These are phyloP conservation scores for Neurospora hispaniola DNA, from an alignment of 495 filamentous ascomycete genomes.

Conservation along the genomic window DNA sequence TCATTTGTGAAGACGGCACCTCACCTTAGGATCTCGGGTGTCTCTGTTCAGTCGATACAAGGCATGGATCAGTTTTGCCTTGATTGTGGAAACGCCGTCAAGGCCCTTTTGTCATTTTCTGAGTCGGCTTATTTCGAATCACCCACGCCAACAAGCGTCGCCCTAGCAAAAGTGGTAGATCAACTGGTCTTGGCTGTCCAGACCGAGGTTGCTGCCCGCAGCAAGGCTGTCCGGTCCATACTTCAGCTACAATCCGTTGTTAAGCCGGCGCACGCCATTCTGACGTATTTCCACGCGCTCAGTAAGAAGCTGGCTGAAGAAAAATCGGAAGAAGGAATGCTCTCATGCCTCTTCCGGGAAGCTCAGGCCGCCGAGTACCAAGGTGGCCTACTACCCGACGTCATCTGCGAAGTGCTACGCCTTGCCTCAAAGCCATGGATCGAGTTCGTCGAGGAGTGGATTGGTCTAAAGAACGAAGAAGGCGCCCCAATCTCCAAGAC, in stretches of 20 bases:
- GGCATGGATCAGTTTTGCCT: slow-evolving; percentile 48
- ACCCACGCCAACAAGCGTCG: slow-evolving; percentile 43
- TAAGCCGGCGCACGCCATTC: slow-evolving; percentile 47
- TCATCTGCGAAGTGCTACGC: slow-evolving; percentile 56
- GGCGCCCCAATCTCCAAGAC: slow-evolving; percentile 37
- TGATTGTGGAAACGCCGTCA: slow-evolving; percentile 48
- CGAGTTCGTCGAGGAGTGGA: slow-evolving; percentile 62
- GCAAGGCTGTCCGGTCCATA: slow-evolving; percentile 36
- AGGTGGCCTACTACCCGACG: slow-evolving; percentile 46
- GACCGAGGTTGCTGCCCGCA: slow-evolving; percentile 38
- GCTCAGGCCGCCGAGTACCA: slow-evolving; percentile 54
- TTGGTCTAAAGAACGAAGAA: slow-evolving; percentile 54
- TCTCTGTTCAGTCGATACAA: slow-evolving; percentile 47
- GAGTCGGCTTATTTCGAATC: slow-evolving; percentile 32
- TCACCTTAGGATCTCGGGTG: slow-evolving; percentile 56
- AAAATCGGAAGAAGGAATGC: slow-evolving; percentile 53
- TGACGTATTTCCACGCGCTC: slow-evolving; percentile 51
- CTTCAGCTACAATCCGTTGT: slow-evolving; percentile 64
- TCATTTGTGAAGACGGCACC: slow-evolving; percentile 47
- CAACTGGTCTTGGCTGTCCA: slow-evolving; percentile 46
- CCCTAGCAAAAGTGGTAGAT: slow-evolving; percentile 50
- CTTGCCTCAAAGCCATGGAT: slow-evolving; percentile 62
- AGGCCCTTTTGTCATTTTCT: slow-evolving; percentile 42
- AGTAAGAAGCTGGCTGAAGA: slow-evolving; percentile 42
- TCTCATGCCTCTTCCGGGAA: slow-evolving; percentile 56